A percentile compares a stretch with the other conserved stretches of the same genome.
phyloP scores from a whole-genome alignment of 352 stramenopile genomes.

The Thraustochytrium sp. region DNA sequence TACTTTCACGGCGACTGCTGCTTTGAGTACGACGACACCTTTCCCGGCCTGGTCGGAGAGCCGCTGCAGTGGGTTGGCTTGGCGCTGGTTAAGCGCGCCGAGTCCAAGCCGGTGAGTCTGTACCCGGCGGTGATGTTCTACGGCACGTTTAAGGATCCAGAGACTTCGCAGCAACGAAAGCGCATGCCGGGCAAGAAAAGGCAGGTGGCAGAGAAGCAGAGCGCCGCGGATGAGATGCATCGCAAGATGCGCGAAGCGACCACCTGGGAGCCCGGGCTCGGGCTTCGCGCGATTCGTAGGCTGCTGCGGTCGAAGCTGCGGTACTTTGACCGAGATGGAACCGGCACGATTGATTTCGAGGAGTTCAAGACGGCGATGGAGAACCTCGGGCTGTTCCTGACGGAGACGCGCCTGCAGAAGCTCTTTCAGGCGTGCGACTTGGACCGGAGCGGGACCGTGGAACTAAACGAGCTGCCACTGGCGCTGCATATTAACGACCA shows the following conservation, averaged over 20 bases:
- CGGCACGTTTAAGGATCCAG: not conserved
- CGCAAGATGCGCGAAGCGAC: not conserved
- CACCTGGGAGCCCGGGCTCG: not conserved
- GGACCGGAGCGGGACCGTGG: constrained; percentile 2
- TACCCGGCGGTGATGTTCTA: not conserved
- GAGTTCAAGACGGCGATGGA: constrained; percentile 35
- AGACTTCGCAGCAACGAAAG: not conserved
- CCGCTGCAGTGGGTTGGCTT: constrained; percentile 5
- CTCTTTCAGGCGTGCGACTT: constrained; percentile 32
- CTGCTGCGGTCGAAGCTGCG: not conserved
- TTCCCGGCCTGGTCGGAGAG: not conserved
- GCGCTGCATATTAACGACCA: constrained; percentile 36
- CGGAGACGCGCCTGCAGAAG: constrained; percentile 14
- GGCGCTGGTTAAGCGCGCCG: not conserved
- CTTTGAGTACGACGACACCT: not conserved
- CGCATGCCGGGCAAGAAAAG: not conserved
- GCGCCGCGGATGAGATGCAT: too few species aligned
- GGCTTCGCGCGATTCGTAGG: not conserved
- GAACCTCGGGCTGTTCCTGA: constrained; percentile 30
- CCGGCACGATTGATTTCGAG: constrained; percentile 32
- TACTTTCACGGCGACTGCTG: not conserved
- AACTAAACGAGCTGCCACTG: constrained; percentile 15
- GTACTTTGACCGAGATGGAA: constrained; percentile 36
- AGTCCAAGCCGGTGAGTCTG: not conserved
- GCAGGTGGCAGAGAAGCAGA: not conserved